A percentile compares a stretch with the other conserved stretches of the same genome.
Conservation (phyloP, 352 stramenopile species). For the Globisporangium irregulare region DNA sequence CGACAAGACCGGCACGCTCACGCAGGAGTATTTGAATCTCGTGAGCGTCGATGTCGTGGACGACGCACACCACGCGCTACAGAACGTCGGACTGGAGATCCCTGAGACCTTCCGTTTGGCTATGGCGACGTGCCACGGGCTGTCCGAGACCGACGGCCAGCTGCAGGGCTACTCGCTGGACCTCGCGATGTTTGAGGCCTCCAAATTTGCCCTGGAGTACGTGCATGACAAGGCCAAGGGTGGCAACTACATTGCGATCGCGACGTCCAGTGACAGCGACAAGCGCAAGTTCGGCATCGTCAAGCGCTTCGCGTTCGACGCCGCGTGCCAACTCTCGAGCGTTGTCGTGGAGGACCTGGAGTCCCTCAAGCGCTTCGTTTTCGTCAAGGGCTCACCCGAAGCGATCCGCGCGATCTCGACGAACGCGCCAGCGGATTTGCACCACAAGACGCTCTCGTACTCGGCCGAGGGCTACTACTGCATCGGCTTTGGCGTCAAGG, state of each 20-base stretch:
- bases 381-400: conserved; percentile 52
- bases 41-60: conserved; percentile 12
- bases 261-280: conserved; percentile 9
- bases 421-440: conserved; percentile 23
- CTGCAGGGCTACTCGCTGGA: conserved; percentile 52
- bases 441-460: conserved; percentile 22
- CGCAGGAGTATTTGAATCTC: conserved; percentile 67
- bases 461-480: conserved; percentile 69
- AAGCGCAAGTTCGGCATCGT: conserved; percentile 34
- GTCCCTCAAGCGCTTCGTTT: conserved; percentile 33
- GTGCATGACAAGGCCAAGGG: conserved; percentile 22
- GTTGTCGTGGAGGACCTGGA: conserved; percentile 39
- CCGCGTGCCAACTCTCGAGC: conserved; percentile 42
- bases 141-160: conserved; percentile 30
- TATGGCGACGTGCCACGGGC: conserved; percentile 47
- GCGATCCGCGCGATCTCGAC: conserved; percentile 13
- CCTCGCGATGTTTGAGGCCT: conserved; percentile 47
- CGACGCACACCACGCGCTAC: neutral
- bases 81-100: conserved; percentile 20
- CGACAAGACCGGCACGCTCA: conserved; percentile 79
- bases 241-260: conserved; percentile 23
- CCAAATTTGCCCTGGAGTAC: conserved; percentile 28
- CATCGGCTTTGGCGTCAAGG: conserved; percentile 36
- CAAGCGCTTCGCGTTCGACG: conserved; percentile 52
- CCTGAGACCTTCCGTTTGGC: conserved; percentile 23